Evolutionary conservation across 2,329 filamentous ascomycete species (phyloP).

Genomic region (Diaporthe australafricana): DNA sequence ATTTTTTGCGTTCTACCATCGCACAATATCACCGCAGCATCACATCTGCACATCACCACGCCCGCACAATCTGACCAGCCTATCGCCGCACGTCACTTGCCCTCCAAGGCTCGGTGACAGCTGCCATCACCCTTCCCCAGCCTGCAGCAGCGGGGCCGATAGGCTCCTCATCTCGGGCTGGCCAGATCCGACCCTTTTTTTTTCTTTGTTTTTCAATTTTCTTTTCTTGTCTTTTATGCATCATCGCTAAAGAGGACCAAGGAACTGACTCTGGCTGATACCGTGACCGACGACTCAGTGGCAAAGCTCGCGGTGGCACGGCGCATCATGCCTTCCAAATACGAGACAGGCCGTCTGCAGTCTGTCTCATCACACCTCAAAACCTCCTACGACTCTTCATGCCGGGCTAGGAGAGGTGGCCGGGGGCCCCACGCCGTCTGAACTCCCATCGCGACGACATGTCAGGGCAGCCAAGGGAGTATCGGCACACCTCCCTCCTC

Average conservation of each 20-base stretch:
- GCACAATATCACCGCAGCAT: conserved; percentile 24
- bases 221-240: background rate
- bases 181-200: background rate
- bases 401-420: background rate
- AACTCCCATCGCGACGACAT: conserved; percentile 1
- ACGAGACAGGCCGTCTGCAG: background rate
- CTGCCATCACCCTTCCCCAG: background rate
- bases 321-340: conserved; percentile 7
- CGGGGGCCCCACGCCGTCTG: conserved; percentile 11
- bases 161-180: conserved; percentile 5
- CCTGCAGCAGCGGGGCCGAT: background rate
- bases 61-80: conserved; percentile 10
- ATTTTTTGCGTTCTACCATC: background rate
- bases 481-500: conserved; percentile 3
- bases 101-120: background rate
- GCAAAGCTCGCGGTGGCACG: background rate
- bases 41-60: background rate
- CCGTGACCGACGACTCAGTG: conserved; percentile 8
- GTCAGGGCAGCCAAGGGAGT: background rate
- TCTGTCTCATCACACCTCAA: conserved; percentile 23
- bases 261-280: conserved; percentile 2
- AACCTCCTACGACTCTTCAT: background rate
- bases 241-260: background rate
- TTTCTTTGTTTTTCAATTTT: background rate
- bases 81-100: background rate